Evolutionary conservation across 2,329 filamentous ascomycete species (phyloP), one percentile per base, ranked within the genome.

Genomic region (Juglanconis sp.): DNA sequence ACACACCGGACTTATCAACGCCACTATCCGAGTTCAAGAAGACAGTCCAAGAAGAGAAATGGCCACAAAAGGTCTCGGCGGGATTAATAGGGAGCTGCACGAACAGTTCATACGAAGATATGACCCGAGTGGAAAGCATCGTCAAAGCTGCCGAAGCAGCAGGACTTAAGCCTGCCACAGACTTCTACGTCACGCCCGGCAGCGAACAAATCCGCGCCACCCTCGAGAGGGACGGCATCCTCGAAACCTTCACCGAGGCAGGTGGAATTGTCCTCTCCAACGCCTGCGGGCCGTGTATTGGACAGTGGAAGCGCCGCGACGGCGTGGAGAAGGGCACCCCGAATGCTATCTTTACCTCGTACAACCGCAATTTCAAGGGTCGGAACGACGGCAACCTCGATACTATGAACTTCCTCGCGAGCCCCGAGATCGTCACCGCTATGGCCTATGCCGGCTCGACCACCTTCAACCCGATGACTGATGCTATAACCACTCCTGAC

Each of bases 331-430:
- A 96, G 78, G 93, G 92, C 64, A 91, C 93, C 61, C 81, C 86
- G 57, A 99, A 99, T 72, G 95, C 95, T 64, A 98, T 99, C 69
- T 86, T 99, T 70, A 94, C 92, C 9, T 97, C 93, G 1, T 99
- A 97, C 81, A 99, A 99, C 83, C 91, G 95, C 63, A 99, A 99
- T 79, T 99, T 99, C 81, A 91, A 91, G 54, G 94, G 92, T 63
- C 90, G 95, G 66, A 99, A 99, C 74, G 95, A 99, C 71, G 95
- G 95, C 64, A 99, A 99, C 79, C 88, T 91, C 30, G 88, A 89
- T 47, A 99, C 95, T 8, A 97, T 98, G 93, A 99, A 98, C 82
- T 99, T 99, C 79, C 85, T 99, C 56, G 94, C 95, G 9, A 97
- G 93, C 0, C 95, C 95, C 6, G 95, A 99, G 76, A 86, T 99